phyloP scores from a whole-genome alignment of 805 yeast genomes.

The Saturnispora sekii region DNA sequence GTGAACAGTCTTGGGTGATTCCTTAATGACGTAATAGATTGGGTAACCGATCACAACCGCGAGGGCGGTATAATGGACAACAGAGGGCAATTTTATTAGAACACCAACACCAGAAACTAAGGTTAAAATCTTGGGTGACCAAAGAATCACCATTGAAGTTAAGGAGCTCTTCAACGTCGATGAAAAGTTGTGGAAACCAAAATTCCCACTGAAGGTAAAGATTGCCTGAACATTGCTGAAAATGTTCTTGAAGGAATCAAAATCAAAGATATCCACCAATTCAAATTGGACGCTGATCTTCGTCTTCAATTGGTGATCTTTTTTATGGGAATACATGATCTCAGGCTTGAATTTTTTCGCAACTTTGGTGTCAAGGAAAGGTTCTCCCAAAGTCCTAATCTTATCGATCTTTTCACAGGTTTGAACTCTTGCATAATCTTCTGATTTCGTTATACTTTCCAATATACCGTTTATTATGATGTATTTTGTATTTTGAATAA shows the following conservation, averaged over 20 bases:
- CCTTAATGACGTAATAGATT: conserved; percentile 49
- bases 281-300: conserved; percentile 54
- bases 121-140: conserved; percentile 23
- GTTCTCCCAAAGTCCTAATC: conserved; percentile 53
- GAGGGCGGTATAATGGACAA: conserved; percentile 26
- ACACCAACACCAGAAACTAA: conserved; percentile 25
- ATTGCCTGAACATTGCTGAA: conserved; percentile 7
- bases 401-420: conserved; percentile 54
- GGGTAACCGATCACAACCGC: conserved; percentile 29
- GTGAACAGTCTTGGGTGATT: conserved; percentile 85
- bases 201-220: conserved; percentile 33
- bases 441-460: conserved; percentile 54
- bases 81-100: conserved; percentile 20
- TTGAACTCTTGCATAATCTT: conserved; percentile 51
- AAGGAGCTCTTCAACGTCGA: no score
- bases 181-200: conserved; percentile 1
- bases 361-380: conserved; percentile 41
- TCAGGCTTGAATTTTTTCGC: conserved; percentile 59
- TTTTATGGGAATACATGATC: conserved; percentile 73
- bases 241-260: conserved; percentile 43
- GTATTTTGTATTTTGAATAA: conserved; percentile 59
- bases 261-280: conserved; percentile 66
- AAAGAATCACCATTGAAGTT: conserved; percentile 19
- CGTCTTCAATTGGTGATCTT: conserved; percentile 55
- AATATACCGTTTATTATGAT: conserved; percentile 59